Evolutionary conservation across 1,284 basidiomycete genomes (phyloP).

Genomic region (Somion occarium): DNA sequence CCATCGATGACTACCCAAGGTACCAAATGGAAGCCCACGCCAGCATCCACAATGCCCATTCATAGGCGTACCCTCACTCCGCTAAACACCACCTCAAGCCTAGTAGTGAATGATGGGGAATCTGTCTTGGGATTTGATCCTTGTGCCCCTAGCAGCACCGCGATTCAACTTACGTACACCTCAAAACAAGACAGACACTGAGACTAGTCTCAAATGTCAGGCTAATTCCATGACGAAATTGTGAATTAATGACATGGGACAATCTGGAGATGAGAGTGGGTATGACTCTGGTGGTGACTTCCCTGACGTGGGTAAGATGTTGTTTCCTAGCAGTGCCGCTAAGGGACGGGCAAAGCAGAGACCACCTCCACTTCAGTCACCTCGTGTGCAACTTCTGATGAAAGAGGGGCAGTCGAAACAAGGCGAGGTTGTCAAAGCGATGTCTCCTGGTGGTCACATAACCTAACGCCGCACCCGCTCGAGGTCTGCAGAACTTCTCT

Average conservation of each 20-base stretch:
- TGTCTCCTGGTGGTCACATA: conserved; percentile 70
- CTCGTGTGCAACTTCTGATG: conserved; percentile 10
- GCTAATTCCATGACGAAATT: conserved; percentile 63
- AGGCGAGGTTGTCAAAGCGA: conserved; percentile 56
- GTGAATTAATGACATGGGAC: conserved; percentile 52
- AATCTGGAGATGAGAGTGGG: conserved; percentile 38
- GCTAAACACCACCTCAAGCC: conserved; percentile 25
- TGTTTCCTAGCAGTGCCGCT: conserved; percentile 27
- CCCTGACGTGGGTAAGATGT: conserved; percentile 11
- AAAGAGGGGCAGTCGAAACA: conserved; percentile 19
- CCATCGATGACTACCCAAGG: conserved; percentile 32
- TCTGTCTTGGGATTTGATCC: conserved; percentile 44
- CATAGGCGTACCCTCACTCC: conserved; percentile 29
- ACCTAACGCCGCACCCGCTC: conserved; percentile 66
- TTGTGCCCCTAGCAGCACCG: conserved; percentile 59
- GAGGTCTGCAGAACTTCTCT: conserved; percentile 57
- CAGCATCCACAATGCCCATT: conserved; percentile 39
- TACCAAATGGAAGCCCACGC: conserved; percentile 66
- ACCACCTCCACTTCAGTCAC: conserved; percentile 12
- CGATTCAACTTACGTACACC: conserved; percentile 50
- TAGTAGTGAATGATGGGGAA: conserved; percentile 15
- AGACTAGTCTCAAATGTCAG: conserved; percentile 56
- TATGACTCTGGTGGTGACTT: conserved; percentile 44
- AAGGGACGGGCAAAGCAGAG: conserved; percentile 29
- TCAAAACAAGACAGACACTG: conserved; percentile 57